Evolutionary conservation across 352 stramenopile genomes (phyloP).

Genomic region (Pythium rishiriense): DNA sequence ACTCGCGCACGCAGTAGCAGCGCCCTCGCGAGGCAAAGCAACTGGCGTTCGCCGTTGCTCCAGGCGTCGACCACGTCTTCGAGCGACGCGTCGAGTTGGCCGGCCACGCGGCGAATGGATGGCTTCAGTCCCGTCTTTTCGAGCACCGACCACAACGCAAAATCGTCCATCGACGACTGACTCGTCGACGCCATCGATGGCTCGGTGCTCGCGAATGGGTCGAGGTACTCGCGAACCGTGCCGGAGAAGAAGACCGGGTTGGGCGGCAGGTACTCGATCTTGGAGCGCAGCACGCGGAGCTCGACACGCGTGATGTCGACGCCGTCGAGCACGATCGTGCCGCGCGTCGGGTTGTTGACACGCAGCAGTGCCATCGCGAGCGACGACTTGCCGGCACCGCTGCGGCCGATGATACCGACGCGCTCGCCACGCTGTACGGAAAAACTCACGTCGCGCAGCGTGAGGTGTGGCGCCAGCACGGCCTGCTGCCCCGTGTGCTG

Average conservation of each 20-base stretch:
- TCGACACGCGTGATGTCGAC: conserved; percentile 39
- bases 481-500: neutral
- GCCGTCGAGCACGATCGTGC: conserved; percentile 39
- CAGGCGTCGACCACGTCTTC: conserved; percentile 90
- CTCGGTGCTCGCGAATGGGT: conserved; percentile 57
- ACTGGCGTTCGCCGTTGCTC: conserved; percentile 91
- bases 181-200: neutral
- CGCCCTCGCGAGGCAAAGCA: conserved; percentile 93
- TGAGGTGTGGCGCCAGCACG: neutral
- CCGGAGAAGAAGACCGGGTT: conserved; percentile 89
- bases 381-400: conserved; percentile 78
- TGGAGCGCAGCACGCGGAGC: conserved; percentile 33
- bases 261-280: conserved; percentile 39
- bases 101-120: conserved; percentile 30
- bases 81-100: conserved; percentile 33
- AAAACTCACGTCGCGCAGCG: conserved; percentile 42
- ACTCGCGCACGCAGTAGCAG: conserved; percentile 86
- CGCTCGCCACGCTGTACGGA: conserved; percentile 42
- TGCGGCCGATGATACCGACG: conserved; percentile 86
- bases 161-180: conserved; percentile 43
- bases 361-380: conserved; percentile 87
- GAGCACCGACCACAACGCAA: conserved; percentile 73
- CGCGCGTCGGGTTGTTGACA: conserved; percentile 60
- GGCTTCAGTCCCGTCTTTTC: conserved; percentile 64
- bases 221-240: conserved; percentile 84